Evolutionary conservation across 768 basidiomycete species (phyloP).

Genomic region (Kwoniella bestiolae): DNA sequence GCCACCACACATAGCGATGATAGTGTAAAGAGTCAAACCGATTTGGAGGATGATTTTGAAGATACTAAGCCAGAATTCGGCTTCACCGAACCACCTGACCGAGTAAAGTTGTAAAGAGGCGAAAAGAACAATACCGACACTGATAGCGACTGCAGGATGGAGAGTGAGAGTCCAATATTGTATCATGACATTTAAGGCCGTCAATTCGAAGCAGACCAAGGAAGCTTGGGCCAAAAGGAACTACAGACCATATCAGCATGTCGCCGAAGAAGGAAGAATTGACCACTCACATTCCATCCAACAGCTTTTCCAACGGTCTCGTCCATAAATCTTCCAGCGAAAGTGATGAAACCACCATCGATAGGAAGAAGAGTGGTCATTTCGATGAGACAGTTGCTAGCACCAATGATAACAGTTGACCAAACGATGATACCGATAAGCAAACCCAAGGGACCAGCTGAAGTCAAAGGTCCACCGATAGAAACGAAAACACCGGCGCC

Average conservation of each 20-base stretch:
- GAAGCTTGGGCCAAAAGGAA: constrained; percentile 16
- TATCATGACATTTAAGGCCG: constrained; percentile 30
- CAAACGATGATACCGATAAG: constrained; percentile 34
- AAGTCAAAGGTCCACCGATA: constrained; percentile 27
- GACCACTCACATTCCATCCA: constrained; percentile 46
- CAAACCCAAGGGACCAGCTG: constrained; percentile 30
- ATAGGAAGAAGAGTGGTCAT: constrained; percentile 32
- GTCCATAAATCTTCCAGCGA: constrained; percentile 27
- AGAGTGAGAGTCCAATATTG: constrained; percentile 27
- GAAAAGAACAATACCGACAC: constrained; percentile 15
- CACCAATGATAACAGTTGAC: constrained; percentile 22
- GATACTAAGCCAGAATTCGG: constrained; percentile 33
- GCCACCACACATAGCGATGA: constrained; percentile 59
- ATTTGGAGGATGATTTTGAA: constrained; percentile 61
- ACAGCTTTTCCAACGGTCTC: constrained; percentile 28
- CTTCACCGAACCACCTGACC: constrained; percentile 27
- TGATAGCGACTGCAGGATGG: constrained; percentile 54
- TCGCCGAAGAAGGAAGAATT: too few species aligned
- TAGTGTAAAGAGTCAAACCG: constrained; percentile 64
- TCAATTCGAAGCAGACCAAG: constrained; percentile 31
- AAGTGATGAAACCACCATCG: constrained; percentile 32
- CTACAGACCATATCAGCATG: not conserved
- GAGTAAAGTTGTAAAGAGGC: constrained; percentile 18
- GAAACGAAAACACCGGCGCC: constrained; percentile 28
- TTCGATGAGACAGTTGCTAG: constrained; percentile 28